Evolutionary conservation across 2,329 filamentous ascomycete species (phyloP), one percentile per base, ranked within the genome.

Genomic region (Curvularia verruculosa): DNA sequence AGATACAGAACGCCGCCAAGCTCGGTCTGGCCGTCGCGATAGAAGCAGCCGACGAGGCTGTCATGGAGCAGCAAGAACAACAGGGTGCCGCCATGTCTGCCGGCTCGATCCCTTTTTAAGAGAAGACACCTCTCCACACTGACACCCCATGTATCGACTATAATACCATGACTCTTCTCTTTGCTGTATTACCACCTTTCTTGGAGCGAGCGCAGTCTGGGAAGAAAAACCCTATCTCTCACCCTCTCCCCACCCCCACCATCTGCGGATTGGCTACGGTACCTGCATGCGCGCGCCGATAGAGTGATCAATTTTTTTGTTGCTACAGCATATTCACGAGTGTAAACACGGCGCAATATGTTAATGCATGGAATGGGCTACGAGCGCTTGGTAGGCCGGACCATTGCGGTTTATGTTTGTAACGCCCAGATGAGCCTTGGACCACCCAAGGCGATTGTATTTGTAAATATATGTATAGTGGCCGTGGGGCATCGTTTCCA

Each of bases 1-100:
- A 37, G 13, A 13, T 13, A 24, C 64, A 99, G 95, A 92, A 95
- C 88, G 86, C 90, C 81, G 91, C 94, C 68, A 98, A 98, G 84
- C 86, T 98, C 69, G 95, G 95, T 68, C 85, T 99, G 64, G 92
- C 92, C 60, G 91, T 99, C 69, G 96, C 93, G 43, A 78, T 78
- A 67, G 76, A 78, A 64, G 73, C 74, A 39, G 73, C 75, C 31
- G 74, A 76, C 59, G 71, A 76, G 63, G 76, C 76, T 50, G 73
- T 77, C 50, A 77, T 78, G 73, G 73, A 75, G 63, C 73, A 76
- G 58, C 73, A 77, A 70, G 75, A 78, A 61, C 61, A 64, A 52
- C 58, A 62, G 21, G 70, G 65, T 41, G 66, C 61, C 43, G 65
- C 62, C 34, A 51, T 61, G 52, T 66, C 70, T 24, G 66, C 68